Evolutionary conservation across 805 yeast genomes (phyloP), one percentile per base, ranked within the genome.

Genomic region (Ascoidea rubescens): DNA sequence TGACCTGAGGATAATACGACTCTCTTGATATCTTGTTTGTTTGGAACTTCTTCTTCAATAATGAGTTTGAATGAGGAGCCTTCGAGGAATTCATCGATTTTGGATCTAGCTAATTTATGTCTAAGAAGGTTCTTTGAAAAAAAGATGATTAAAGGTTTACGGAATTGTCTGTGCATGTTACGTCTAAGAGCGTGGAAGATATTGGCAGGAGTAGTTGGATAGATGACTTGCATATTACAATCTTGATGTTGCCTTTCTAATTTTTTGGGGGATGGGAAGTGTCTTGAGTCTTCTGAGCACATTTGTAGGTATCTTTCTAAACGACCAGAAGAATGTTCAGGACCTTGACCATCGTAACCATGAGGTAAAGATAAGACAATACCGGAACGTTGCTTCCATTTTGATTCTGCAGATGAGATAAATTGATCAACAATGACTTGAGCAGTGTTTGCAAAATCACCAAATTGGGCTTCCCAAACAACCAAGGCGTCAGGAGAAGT

Each of bases 281-380:
- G 71, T 72, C 98, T 85, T 63, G 87, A 88, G 69, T 93, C 99
- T 74, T 93, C 99, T 67, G 90, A 90, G 65, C 96, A 84, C 66
- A 93, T 72, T 74, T 87, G 96, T 70, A 93, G 77, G 74, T 89
- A 93, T 75, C 99, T 84, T 75, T 93, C 99, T 52, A 93, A 71
- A 78, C 98, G 84, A 64, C 96, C 98, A 53, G 96, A 87, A 31
- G 99, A 93, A 73, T 93, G 99, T 75, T 93, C 99, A 59, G 99
- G 98, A 64, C 99, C 99, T 75, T 93, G 99, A 60, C 99, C 99
- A 68, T 93, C 99, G 69, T 90, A 93, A 74, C 99, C 99, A 68
- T 93, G 99, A 54, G 99, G 99, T 71, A 93, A 78, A 4, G 97
- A 87, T 61, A 93, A 72, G 45, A 93, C 96, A 55, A 93, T 67